A percentile compares a stretch with the other conserved stretches of the same genome.
Conservation (phyloP, 768 basidiomycete species). For the Floccularia luteovirens region DNA sequence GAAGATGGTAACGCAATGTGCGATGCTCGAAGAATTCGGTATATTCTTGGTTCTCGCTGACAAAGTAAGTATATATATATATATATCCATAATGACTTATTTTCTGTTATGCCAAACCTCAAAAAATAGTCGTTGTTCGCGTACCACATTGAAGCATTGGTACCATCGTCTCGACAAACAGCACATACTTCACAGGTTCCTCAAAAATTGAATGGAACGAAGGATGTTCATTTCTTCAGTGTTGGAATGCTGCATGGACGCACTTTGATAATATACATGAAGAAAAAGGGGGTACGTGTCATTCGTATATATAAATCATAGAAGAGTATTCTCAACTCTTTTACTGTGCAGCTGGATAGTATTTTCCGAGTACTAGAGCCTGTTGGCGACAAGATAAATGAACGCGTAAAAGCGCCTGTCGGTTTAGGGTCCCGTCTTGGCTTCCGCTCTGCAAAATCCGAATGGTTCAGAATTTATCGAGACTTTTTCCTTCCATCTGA, state of each 20-base stretch:
- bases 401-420: slow-evolving; percentile 61
- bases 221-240: slow-evolving; percentile 94
- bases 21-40: slow-evolving; percentile 93
- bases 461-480: slow-evolving; percentile 94
- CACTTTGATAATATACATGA: slow-evolving; percentile 92
- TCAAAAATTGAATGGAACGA: slow-evolving; percentile 84
- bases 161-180: slow-evolving; percentile 74
- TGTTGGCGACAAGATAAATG: slow-evolving; percentile 83
- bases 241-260: slow-evolving; percentile 83
- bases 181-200: slow-evolving; percentile 70
- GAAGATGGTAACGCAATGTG: slow-evolving; percentile 91
- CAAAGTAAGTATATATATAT: slow-evolving; percentile 49
- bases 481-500: slow-evolving; percentile 94
- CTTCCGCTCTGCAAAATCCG: slow-evolving; percentile 73
- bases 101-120: too few species aligned
- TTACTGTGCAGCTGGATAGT: slow-evolving; percentile 56
- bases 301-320: neutral
- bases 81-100: too few species aligned
- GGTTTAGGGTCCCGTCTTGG: slow-evolving; percentile 71
- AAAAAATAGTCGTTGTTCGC: slow-evolving; percentile 85
- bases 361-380: slow-evolving; percentile 98
- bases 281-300: slow-evolving; percentile 69
- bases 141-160: slow-evolving; percentile 93
- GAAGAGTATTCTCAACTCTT: slow-evolving; percentile 2
- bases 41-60: slow-evolving; percentile 95